A percentile compares a stretch with the other conserved stretches of the same genome.
Conservation (phyloP, 2,329 filamentous ascomycete species). For the Aspergillus piperis region DNA sequence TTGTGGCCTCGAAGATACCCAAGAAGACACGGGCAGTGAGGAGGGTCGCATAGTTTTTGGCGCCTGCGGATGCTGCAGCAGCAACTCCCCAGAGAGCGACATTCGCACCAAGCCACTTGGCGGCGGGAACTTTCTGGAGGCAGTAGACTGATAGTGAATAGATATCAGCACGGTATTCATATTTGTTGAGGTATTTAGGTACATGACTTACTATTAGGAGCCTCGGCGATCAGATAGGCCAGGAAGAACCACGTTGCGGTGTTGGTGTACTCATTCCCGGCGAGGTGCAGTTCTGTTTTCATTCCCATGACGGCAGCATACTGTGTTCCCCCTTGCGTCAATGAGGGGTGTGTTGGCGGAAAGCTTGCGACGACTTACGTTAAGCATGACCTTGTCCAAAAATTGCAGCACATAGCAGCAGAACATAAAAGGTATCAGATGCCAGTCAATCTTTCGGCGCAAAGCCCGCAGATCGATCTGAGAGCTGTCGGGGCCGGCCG, state of each 20-base stretch:
- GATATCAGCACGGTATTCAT: constrained; percentile 23
- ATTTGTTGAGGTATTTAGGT: background rate
- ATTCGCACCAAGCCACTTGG: constrained; percentile 58
- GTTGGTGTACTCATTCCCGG: constrained; percentile 62
- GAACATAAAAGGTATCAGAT: constrained; percentile 36
- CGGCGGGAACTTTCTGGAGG: constrained; percentile 27
- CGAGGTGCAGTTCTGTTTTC: constrained; percentile 53
- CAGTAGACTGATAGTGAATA: constrained; percentile 16
- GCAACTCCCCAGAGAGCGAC: constrained; percentile 55
- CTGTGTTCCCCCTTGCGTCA: background rate
- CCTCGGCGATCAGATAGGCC: constrained; percentile 58
- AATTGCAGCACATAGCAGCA: constrained; percentile 37
- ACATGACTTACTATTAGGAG: constrained; percentile 54
- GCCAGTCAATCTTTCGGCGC: constrained; percentile 34
- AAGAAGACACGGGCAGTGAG: constrained; percentile 60
- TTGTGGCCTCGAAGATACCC: constrained; percentile 62
- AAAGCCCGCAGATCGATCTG: constrained; percentile 24
- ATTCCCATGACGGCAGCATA: constrained; percentile 67
- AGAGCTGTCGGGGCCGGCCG: background rate
- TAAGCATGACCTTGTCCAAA: constrained; percentile 38
- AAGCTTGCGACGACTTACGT: constrained; percentile 19
- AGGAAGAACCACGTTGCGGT: constrained; percentile 63
- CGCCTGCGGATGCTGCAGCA: constrained; percentile 50
- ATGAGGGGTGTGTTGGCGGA: background rate
- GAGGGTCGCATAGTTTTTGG: constrained; percentile 55